Percentiles rank a stretch among this genome's conserved stretches.
These are phyloP conservation scores for Metschnikowia hibisci DNA, from an alignment of 805 yeast genomes.

Conservation along the genomic window DNA sequence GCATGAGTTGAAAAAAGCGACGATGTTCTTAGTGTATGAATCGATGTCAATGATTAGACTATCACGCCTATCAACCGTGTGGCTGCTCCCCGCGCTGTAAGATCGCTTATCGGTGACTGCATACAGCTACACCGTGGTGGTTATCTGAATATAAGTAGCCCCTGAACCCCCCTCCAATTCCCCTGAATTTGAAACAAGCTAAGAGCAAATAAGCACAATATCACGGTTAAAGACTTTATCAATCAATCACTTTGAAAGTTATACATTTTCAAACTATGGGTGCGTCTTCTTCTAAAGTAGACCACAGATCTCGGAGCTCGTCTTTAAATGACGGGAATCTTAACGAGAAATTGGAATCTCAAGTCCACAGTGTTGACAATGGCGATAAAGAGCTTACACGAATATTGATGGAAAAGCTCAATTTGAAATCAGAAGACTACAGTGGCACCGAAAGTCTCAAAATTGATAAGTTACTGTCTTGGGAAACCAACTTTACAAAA, in stretches of 20 bases:
- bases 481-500: conserved; percentile 44
- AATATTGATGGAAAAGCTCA: background rate
- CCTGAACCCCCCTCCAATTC: background rate
- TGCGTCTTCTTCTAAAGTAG: background rate
- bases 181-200: too few relatives aligned
- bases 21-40: too few relatives aligned
- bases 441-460: conserved; percentile 6
- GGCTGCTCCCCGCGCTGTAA: background rate
- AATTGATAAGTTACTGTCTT: conserved; percentile 29
- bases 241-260: background rate
- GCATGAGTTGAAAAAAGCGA: too few relatives aligned
- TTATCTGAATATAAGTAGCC: conserved; percentile 3
- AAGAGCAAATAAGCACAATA: too few relatives aligned
- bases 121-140: conserved; percentile 3
- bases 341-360: background rate
- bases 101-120: conserved; percentile 3
- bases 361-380: background rate
- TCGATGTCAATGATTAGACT: too few relatives aligned
- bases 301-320: background rate
- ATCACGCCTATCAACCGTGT: background rate
- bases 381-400: background rate
- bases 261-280: background rate
- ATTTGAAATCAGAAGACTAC: background rate
- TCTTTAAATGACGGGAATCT: background rate
- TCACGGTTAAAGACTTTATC: too few relatives aligned